Conservation (phyloP, 352 stramenopile species). For the Phytophthora macrochlamydospora region DNA sequence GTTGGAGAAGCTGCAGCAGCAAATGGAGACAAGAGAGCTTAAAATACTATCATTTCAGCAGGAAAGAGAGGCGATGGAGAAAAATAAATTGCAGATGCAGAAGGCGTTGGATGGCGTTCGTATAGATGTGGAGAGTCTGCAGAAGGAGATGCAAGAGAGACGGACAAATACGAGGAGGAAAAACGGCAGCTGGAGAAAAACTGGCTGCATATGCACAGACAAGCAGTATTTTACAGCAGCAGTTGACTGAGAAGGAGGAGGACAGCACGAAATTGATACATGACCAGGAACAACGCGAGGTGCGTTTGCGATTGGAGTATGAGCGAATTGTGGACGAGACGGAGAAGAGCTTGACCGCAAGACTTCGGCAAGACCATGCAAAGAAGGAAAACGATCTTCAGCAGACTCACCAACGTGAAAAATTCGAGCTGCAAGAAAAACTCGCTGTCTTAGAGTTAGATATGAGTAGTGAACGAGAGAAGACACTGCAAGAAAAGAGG, state of each 20-base stretch:
- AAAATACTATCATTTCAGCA: conserved; percentile 28
- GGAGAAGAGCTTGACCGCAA: conserved; percentile 6
- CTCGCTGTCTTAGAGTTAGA: conserved; percentile 13
- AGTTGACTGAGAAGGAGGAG: conserved; percentile 33
- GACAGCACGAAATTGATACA: conserved; percentile 3
- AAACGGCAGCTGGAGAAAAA: conserved; percentile 13
- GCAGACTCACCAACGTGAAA: conserved; percentile 8
- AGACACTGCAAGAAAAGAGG: conserved; percentile 12
- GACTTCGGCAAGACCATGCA: not conserved
- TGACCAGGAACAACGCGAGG: conserved; percentile 8
- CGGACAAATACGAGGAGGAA: conserved; percentile 9
- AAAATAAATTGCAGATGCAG: not conserved
- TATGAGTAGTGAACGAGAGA: conserved; percentile 18
- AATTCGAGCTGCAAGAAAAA: conserved; percentile 17
- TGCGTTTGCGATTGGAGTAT: conserved; percentile 9
- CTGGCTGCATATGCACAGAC: conserved; percentile 30
- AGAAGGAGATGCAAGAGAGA: conserved; percentile 18
- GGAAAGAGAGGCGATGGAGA: conserved; percentile 10
- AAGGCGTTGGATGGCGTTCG: conserved; percentile 1
- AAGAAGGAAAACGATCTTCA: not conserved
- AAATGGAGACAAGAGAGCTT: conserved; percentile 13
- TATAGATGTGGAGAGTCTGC: conserved; percentile 9
- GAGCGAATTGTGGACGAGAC: conserved; percentile 9
- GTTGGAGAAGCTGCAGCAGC: conserved; percentile 22
- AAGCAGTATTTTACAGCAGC: conserved; percentile 31